Conservation (phyloP, 306 rosid genomes). For the Cucurbita argyrosperma region DNA sequence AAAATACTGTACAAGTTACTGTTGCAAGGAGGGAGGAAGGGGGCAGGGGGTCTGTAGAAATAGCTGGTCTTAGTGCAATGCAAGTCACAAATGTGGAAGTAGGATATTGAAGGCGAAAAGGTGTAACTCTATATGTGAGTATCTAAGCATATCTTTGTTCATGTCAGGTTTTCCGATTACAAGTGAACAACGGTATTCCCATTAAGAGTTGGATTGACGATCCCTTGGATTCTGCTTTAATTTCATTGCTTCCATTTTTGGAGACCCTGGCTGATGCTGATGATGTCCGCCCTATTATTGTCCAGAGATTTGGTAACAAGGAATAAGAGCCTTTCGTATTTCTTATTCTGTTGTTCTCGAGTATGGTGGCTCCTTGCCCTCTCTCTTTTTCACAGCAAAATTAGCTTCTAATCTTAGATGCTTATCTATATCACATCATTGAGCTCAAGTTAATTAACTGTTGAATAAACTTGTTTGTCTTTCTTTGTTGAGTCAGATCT, state of each 20-base stretch:
- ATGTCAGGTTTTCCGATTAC: constrained; percentile 93
- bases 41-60: neutral
- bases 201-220: constrained; percentile 99
- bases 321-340: constrained; percentile 47
- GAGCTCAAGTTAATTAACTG: constrained; percentile 52
- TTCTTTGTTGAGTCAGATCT: constrained; percentile 38
- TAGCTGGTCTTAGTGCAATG: neutral
- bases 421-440: constrained; percentile 23
- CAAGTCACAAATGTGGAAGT: neutral
- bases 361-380: constrained; percentile 35
- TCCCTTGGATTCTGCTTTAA: constrained; percentile 61
- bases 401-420: constrained; percentile 40
- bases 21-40: neutral
- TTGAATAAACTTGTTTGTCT: constrained; percentile 39
- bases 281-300: constrained; percentile 94
- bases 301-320: constrained; percentile 74
- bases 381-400: constrained; percentile 25
- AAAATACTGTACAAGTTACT: neutral
- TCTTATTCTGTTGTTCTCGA: constrained; percentile 36
- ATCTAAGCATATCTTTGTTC: constrained; percentile 20
- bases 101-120: neutral
- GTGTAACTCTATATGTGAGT: neutral
- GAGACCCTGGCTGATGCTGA: constrained; percentile 84
- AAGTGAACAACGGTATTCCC: constrained; percentile 97
- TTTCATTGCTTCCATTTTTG: constrained; percentile 90